Conservation (phyloP, 2,329 filamentous ascomycete species). For the Shiraia bambusicola region DNA sequence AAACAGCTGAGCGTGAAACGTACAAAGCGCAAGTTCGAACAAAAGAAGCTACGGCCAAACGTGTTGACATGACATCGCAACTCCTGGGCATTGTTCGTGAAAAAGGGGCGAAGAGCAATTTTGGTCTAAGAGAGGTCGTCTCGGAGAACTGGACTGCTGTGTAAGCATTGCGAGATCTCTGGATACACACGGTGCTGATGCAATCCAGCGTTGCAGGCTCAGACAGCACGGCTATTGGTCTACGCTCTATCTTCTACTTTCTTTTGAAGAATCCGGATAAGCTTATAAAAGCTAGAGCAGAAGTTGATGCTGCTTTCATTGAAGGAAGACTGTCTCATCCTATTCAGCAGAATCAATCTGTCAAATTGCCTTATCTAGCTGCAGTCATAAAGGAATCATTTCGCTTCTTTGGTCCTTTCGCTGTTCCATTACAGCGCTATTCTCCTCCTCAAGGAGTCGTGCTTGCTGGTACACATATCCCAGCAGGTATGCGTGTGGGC, state of each 20-base stretch:
- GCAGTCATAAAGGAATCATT: constrained; percentile 77
- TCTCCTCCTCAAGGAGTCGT: constrained; percentile 64
- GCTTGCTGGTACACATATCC: constrained; percentile 62
- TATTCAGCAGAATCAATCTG: constrained; percentile 48
- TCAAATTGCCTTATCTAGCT: constrained; percentile 71
- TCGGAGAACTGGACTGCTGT: constrained; percentile 32
- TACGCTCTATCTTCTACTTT: constrained; percentile 44
- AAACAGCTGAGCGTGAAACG: constrained; percentile 18
- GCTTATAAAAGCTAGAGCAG: constrained; percentile 12
- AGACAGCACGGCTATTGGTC: constrained; percentile 40
- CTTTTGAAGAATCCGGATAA: constrained; percentile 37
- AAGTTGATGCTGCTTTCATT: constrained; percentile 21
- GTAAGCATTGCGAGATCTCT: constrained; percentile 19
- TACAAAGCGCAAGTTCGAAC: constrained; percentile 12
- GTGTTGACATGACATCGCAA: constrained; percentile 34
- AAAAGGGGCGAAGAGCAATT: constrained; percentile 34
- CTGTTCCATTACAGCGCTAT: constrained; percentile 69
- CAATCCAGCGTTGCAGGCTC: constrained; percentile 35
- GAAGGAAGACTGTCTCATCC: constrained; percentile 12
- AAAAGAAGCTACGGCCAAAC: constrained; percentile 12
- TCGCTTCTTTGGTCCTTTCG: constrained; percentile 70
- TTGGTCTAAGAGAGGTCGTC: constrained; percentile 28
- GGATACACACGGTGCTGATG: background rate
- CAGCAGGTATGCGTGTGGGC: constrained; percentile 70
- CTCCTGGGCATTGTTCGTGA: constrained; percentile 31